A percentile compares a stretch with the other conserved stretches of the same genome.
These are phyloP conservation scores for Starmerella riodocensis DNA, from an alignment of 805 yeast species.

Conservation along the genomic window DNA sequence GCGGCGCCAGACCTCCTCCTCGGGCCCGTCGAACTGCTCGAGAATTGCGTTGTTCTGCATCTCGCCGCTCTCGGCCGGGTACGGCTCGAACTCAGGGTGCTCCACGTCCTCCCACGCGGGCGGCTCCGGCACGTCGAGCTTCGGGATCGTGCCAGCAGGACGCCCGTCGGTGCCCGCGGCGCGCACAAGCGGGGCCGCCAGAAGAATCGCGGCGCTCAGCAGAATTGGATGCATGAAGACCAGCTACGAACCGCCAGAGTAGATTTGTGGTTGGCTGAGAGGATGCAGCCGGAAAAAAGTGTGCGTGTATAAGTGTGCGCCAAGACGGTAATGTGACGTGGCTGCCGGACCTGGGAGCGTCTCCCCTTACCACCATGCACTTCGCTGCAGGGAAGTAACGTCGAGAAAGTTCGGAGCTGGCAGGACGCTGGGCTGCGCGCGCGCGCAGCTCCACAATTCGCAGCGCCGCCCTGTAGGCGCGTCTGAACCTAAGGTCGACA, in stretches of 20 bases:
- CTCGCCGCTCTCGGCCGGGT: conserved; percentile 18
- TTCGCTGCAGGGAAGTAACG: too few relatives aligned
- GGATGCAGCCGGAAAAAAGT: too few relatives aligned
- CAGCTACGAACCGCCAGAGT: not conserved
- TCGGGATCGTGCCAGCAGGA: conserved; percentile 8
- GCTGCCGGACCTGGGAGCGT: too few relatives aligned
- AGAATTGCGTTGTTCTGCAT: conserved; percentile 16
- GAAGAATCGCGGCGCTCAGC: conserved; percentile 1
- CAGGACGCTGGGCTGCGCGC: too few relatives aligned
- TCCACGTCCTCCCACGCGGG: conserved; percentile 19
- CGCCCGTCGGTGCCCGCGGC: conserved; percentile 10
- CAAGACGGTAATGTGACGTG: too few relatives aligned
- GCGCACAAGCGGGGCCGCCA: conserved; percentile 3
- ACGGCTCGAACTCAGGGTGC: conserved; percentile 22
- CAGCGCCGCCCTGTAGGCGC: too few relatives aligned
- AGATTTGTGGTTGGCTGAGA: not conserved
- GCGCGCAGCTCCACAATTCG: too few relatives aligned
- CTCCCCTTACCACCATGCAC: too few relatives aligned
- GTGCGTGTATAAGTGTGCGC: too few relatives aligned
- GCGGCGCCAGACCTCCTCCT: conserved; percentile 21
- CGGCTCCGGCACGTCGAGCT: conserved; percentile 13
- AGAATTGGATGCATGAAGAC: not conserved
- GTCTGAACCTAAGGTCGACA: too few relatives aligned
- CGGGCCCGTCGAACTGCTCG: conserved; percentile 31
- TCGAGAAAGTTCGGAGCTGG: too few relatives aligned